These are phyloP conservation scores for Hyaloscypha variabilis DNA, from an alignment of 495 filamentous ascomycete species.

Conservation along the genomic window DNA sequence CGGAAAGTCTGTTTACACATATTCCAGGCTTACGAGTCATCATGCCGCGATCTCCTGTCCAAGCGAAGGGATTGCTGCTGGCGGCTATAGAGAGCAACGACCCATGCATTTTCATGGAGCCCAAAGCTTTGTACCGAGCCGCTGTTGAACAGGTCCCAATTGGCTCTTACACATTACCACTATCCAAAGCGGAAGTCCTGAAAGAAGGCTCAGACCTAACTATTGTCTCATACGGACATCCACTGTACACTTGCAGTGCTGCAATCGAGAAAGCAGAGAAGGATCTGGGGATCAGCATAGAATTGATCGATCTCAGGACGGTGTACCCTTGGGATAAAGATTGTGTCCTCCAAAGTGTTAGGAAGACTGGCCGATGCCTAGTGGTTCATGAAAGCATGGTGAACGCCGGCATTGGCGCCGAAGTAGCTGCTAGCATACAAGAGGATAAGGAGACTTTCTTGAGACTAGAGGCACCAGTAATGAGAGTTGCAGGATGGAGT, in stretches of 20 bases:
- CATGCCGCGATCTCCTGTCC: constrained; percentile 84
- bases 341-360: constrained; percentile 79
- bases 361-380: constrained; percentile 86
- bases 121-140: constrained; percentile 92
- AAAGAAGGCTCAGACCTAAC: constrained; percentile 86
- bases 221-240: constrained; percentile 88
- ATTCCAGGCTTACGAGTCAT: constrained; percentile 89
- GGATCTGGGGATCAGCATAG: constrained; percentile 76
- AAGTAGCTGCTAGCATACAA: constrained; percentile 91
- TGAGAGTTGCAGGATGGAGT: constrained; percentile 89
- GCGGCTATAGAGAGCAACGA: constrained; percentile 83
- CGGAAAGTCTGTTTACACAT: constrained; percentile 90
- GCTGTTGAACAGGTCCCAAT: constrained; percentile 94
- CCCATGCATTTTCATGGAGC: constrained; percentile 95
- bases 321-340: constrained; percentile 95
- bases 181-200: constrained; percentile 87
- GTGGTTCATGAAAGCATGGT: constrained; percentile 97
- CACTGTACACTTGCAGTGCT: constrained; percentile 81
- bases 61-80: constrained; percentile 90
- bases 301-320: constrained; percentile 90
- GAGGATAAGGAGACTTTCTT: constrained; percentile 79
- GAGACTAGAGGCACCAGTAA: constrained; percentile 87
- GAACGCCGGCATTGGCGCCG: constrained; percentile 91
- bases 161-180: constrained; percentile 77
- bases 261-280: constrained; percentile 83